These are phyloP conservation scores for Kregervanrija fluxuum DNA, from an alignment of 805 yeast genomes.

Conservation along the genomic window DNA sequence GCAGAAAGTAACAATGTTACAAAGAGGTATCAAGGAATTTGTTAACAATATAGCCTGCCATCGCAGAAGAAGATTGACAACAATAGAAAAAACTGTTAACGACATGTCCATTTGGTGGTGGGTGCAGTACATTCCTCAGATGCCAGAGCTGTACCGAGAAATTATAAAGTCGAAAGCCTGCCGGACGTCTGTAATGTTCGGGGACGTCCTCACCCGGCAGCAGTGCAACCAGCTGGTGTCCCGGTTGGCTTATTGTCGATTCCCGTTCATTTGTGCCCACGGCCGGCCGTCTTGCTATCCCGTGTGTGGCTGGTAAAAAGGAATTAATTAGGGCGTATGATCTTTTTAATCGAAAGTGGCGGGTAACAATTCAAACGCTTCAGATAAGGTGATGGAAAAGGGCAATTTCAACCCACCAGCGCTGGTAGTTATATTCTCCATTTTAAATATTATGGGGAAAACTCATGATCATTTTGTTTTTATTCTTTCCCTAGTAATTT, in stretches of 20 bases:
- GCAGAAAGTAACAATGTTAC: conserved; percentile 25
- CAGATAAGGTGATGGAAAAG: no score
- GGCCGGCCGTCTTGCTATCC: conserved; percentile 56
- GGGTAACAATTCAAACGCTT: no score
- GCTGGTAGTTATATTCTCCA: no score
- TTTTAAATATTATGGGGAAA: neutral
- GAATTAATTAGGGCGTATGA: no score
- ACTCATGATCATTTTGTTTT: neutral
- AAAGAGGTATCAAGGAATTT: conserved; percentile 36
- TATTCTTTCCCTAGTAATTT: neutral
- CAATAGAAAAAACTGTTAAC: neutral
- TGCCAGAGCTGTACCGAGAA: conserved; percentile 48
- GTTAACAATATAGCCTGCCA: conserved; percentile 11
- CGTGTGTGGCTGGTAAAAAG: neutral
- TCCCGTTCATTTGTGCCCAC: conserved; percentile 81
- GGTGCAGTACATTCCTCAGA: conserved; percentile 18
- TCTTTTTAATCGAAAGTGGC: no score
- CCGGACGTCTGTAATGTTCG: conserved; percentile 65
- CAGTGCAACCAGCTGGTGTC: conserved; percentile 41
- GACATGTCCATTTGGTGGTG: conserved; percentile 2
- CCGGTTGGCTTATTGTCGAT: conserved; percentile 38
- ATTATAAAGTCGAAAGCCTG: conserved; percentile 58
- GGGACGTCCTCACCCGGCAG: conserved; percentile 36
- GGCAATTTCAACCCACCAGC: no score
- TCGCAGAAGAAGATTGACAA: neutral